Conservation (phyloP, 805 yeast genomes). For the Yamadazyma nakazawae region DNA sequence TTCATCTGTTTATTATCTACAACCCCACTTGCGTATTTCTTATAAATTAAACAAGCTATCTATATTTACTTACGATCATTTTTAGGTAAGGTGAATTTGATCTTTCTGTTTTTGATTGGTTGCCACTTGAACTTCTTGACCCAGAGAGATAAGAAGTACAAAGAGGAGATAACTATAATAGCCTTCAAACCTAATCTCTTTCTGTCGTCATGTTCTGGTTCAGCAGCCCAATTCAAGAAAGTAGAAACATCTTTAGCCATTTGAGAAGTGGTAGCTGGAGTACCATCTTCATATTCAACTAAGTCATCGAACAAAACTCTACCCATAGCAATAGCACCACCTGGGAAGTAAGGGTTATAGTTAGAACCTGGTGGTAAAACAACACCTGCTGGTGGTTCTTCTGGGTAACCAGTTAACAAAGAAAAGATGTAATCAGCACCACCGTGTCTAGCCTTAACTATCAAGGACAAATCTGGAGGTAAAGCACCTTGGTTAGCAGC, state of each 20-base stretch:
- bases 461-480: constrained; percentile 96
- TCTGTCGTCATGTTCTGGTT: constrained; percentile 98
- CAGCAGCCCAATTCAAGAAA: constrained; percentile 97
- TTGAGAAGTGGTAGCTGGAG: constrained; percentile 97
- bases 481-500: constrained; percentile 99
- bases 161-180: constrained; percentile 67
- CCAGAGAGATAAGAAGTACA: constrained; percentile 82
- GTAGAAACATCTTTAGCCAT: constrained; percentile 98
- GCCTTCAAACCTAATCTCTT: constrained; percentile 96
- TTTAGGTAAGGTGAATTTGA: constrained; percentile 89
- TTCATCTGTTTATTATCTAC: not conserved
- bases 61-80: constrained; percentile 26
- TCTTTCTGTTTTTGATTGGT: constrained; percentile 91
- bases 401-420: constrained; percentile 97
- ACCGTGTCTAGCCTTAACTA: constrained; percentile 99
- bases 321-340: constrained; percentile 99
- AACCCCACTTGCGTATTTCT: not conserved
- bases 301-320: constrained; percentile 96
- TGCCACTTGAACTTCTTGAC: constrained; percentile 99
- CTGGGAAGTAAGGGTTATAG: constrained; percentile 99
- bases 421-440: constrained; percentile 94
- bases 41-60: constrained; percentile 9
- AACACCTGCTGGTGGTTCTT: constrained; percentile 98
- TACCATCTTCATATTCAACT: constrained; percentile 98
- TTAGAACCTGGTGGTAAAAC: constrained; percentile 88